Base-by-base conservation (phyloP, 306 rosid species). In the Citrullus mucosospermus region DNA sequence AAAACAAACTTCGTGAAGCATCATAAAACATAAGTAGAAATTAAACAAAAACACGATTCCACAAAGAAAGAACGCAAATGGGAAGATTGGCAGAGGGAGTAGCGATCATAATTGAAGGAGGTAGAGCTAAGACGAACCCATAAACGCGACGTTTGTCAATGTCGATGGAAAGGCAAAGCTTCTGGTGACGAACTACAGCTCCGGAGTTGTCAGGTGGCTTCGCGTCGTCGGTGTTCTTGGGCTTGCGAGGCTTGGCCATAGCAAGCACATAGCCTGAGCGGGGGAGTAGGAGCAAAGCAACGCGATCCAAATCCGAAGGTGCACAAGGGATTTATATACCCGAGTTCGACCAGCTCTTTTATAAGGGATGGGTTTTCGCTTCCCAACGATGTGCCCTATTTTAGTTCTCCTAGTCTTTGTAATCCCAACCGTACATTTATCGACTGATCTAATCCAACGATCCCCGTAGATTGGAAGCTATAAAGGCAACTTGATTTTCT, bases 191-290 rank as follows among this genome's bases (percentile, higher is more conserved):
- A 78, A 95, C 96, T 55, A 89, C 83, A 55, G 96, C 89, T 8
- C 86, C 97, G 6, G 93, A 85, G 81, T 87, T 95, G 1, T 92
- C 99, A 15, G 97, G 91, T 85, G 97, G 91, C 84, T 89, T 95
- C 3, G 93, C 60, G 79, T 91, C 97, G 46, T 87, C 97, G 82
- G 46, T 46, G 75, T 81, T 89, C 89, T 89, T 95, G 9, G 96
- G 87, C 88, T 89, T 95, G 83, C 97, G 97, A 85, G 97, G 96
- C 86, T 95, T 95, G 75, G 97, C 99, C 99, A 89, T 95, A 77
- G 78, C 63, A 20, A 60, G 54, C 55, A 28, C 72, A 16, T 18
- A 43, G 80, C 57, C 50, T 22, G 30, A 17, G 46, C n/a, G 8
- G 57, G 57, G 8, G 20, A 53, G 8, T 53, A 2, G 57, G 20